phyloP scores from a whole-genome alignment of 257 asterid genomes.

The Capsicum chinense region DNA sequence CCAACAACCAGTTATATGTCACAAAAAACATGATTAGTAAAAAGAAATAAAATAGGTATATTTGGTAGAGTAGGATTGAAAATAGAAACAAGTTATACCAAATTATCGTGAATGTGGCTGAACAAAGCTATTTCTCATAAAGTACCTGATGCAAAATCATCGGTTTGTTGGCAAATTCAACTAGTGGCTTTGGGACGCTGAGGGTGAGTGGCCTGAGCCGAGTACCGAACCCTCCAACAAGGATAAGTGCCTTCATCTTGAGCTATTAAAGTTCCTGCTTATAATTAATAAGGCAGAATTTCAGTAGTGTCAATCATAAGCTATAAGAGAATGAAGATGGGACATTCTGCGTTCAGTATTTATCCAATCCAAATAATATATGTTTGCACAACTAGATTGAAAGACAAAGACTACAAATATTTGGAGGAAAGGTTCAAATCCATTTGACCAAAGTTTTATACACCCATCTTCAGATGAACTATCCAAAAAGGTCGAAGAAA shows the following conservation, averaged over 20 bases:
- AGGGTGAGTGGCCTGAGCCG: constrained; percentile 76
- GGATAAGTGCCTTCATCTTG: constrained; percentile 77
- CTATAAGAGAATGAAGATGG: background rate
- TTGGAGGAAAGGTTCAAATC: no score
- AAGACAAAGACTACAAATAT: background rate
- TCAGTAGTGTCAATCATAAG: background rate
- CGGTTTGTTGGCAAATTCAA: constrained; percentile 81
- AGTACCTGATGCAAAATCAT: constrained; percentile 82
- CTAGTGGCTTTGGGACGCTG: constrained; percentile 78
- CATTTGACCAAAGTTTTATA: background rate
- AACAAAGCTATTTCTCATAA: background rate
- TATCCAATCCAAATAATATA: background rate
- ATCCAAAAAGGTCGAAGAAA: background rate
- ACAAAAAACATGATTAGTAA: background rate
- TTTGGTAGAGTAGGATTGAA: background rate
- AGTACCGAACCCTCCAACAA: constrained; percentile 82
- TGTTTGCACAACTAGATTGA: constrained; percentile 37
- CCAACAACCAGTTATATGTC: background rate
- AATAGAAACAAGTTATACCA: background rate
- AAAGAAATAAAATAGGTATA: no score
- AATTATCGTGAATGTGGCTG: background rate
- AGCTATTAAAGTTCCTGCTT: constrained; percentile 16
- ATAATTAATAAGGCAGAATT: background rate
- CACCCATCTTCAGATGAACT: no score
- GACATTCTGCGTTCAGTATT: background rate